Conservation (phyloP, 192 early-diverging fungal genomes). For the Allomyces arbusculus region DNA sequence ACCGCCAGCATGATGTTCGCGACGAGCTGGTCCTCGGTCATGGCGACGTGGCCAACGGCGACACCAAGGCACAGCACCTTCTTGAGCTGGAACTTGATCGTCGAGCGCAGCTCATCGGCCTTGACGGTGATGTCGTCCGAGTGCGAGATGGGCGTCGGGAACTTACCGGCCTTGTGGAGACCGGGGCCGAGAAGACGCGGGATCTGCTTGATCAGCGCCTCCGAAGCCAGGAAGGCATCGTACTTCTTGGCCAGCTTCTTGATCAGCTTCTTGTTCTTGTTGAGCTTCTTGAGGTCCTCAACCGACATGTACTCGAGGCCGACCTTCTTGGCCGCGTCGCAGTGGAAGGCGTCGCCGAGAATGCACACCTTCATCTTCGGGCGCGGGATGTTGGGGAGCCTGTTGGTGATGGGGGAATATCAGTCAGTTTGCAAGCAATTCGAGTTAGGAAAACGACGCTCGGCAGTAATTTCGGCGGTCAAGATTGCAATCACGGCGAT, state of each 20-base stretch:
- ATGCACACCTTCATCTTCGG: slow-evolving; percentile 89
- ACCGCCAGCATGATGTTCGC: slow-evolving; percentile 93
- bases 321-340: slow-evolving; percentile 82
- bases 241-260: slow-evolving; percentile 98
- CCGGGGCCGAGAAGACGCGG: slow-evolving; percentile 95
- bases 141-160: slow-evolving; percentile 88
- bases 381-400: slow-evolving; percentile 84
- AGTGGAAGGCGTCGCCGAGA: slow-evolving; percentile 88
- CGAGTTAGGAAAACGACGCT: too few species aligned
- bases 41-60: slow-evolving; percentile 81
- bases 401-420: slow-evolving; percentile 1
- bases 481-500: too few species aligned
- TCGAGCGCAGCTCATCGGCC: slow-evolving; percentile 82
- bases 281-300: slow-evolving; percentile 97
- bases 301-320: slow-evolving; percentile 78
- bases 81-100: slow-evolving; percentile 99
- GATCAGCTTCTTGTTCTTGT: slow-evolving; percentile 99
- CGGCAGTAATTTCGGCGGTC: too few species aligned
- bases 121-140: slow-evolving; percentile 66
- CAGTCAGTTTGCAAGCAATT: too few species aligned
- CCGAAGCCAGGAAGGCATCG: slow-evolving; percentile 94
- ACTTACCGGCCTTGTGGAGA: slow-evolving; percentile 97
- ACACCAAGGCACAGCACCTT: slow-evolving; percentile 96
- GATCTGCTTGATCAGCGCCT: slow-evolving; percentile 97
- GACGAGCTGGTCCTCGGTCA: slow-evolving; percentile 87